Evolutionary conservation across 805 yeast species (phyloP).

Genomic region (Barnettozyma californica): DNA sequence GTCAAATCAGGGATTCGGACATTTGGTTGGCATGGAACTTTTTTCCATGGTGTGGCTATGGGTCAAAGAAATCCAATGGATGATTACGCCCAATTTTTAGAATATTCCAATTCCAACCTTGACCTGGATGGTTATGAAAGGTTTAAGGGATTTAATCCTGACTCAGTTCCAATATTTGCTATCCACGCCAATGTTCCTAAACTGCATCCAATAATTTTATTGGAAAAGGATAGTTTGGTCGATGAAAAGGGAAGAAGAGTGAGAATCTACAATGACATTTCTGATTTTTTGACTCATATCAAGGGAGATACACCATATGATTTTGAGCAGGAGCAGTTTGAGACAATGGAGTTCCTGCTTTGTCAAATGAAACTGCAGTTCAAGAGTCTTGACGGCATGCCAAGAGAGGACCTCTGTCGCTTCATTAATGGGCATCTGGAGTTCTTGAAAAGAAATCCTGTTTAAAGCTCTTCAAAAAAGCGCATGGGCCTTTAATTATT

Average conservation of each 20-base stretch:
- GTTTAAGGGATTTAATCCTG: not conserved
- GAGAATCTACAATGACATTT: not conserved
- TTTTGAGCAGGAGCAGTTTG: not conserved
- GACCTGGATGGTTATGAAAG: not conserved
- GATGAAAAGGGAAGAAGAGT: not conserved
- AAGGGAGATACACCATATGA: not conserved
- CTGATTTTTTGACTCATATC: not conserved
- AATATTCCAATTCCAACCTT: not conserved
- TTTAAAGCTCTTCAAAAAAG: not conserved
- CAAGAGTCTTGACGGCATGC: not conserved
- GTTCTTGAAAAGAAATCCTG: not conserved
- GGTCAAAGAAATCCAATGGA: not conserved
- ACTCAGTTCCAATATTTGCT: not conserved
- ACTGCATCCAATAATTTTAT: not conserved
- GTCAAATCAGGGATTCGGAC: not conserved
- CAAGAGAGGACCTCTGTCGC: not conserved
- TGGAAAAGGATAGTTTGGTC: not conserved
- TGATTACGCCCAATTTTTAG: not conserved
- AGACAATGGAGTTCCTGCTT: not conserved
- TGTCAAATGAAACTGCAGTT: not conserved
- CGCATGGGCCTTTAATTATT: not conserved
- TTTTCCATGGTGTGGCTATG: not conserved
- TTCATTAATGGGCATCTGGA: not conserved
- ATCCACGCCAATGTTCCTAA: conserved; percentile 1
- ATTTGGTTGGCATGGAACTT: not conserved